A percentile compares a stretch with the other conserved stretches of the same genome.
Conservation (phyloP, 768 basidiomycete genomes). For the Collybia nuda region DNA sequence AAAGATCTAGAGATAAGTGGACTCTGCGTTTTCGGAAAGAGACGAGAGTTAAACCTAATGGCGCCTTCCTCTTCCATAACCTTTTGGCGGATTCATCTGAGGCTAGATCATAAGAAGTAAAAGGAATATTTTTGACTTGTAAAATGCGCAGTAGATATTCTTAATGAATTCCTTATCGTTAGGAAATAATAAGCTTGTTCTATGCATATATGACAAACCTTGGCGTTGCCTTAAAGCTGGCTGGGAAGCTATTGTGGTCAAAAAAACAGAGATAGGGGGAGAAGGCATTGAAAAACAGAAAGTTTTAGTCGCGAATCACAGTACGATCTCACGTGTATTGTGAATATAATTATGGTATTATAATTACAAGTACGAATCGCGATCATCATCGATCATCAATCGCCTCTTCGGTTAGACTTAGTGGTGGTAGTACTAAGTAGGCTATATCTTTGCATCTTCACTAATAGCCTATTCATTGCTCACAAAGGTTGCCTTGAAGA, state of each 20-base stretch:
- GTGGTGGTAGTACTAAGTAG: too few relatives aligned
- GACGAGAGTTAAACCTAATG: slow-evolving; percentile 43
- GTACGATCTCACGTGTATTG: background rate
- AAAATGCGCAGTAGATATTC: slow-evolving; percentile 82
- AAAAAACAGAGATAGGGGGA: slow-evolving; percentile 81
- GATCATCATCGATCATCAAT: slow-evolving; percentile 1
- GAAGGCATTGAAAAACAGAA: slow-evolving; percentile 53
- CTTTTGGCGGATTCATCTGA: slow-evolving; percentile 80
- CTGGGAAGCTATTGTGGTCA: slow-evolving; percentile 88
- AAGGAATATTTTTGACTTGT: slow-evolving; percentile 84
- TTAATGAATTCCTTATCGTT: slow-evolving; percentile 26
- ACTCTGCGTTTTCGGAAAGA: background rate
- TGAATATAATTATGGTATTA: too few relatives aligned
- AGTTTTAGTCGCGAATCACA: background rate
- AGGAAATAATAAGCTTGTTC: background rate
- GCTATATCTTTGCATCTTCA: too few relatives aligned
- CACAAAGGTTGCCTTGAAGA: background rate
- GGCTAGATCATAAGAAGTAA: slow-evolving; percentile 81
- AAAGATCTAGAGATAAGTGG: background rate
- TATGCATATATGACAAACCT: slow-evolving; percentile 40
- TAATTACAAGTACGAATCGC: too few relatives aligned
- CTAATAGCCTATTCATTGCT: background rate
- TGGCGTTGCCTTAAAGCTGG: slow-evolving; percentile 76
- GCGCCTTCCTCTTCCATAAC: slow-evolving; percentile 82
- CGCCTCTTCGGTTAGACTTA: too few relatives aligned